These are phyloP conservation scores for Microcyclospora pomicola DNA, from an alignment of 2,329 filamentous ascomycete species.

Conservation along the genomic window DNA sequence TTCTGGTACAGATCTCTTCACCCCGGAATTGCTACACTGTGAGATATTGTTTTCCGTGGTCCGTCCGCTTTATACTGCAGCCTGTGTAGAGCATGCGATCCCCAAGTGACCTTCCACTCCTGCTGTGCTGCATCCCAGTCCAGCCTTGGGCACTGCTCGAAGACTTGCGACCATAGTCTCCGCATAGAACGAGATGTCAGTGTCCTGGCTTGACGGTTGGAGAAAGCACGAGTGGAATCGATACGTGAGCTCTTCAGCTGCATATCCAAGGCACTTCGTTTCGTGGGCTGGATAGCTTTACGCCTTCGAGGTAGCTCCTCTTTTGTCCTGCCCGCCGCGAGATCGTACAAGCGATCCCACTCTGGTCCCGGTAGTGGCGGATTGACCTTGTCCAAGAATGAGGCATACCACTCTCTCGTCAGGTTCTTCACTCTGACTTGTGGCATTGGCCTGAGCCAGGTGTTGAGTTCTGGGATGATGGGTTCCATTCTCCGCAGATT, in stretches of 20 bases:
- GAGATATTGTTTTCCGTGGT: too few relatives aligned
- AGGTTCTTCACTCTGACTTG: conserved; percentile 30
- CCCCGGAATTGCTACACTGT: neutral
- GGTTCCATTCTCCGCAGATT: conserved; percentile 13
- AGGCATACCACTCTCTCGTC: conserved; percentile 30
- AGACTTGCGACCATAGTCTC: conserved; percentile 30
- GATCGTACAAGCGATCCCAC: conserved; percentile 29
- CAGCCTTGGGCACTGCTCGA: conserved; percentile 30
- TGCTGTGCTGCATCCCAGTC: conserved; percentile 21
- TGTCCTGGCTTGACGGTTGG: conserved; percentile 16
- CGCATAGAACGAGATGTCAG: conserved; percentile 33
- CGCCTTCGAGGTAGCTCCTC: conserved; percentile 2
- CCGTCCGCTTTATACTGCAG: too few relatives aligned
- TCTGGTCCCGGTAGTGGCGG: conserved; percentile 32
- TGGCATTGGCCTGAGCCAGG: conserved; percentile 35
- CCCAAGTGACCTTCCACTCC: conserved; percentile 25
- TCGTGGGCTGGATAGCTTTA: neutral
- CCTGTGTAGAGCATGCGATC: conserved; percentile 7
- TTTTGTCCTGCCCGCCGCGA: conserved; percentile 19
- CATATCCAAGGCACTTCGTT: conserved; percentile 11
- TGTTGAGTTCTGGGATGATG: conserved; percentile 29
- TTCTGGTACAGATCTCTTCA: too few relatives aligned
- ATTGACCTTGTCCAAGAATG: conserved; percentile 27
- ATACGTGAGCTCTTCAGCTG: conserved; percentile 8
- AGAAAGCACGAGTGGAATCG: conserved; percentile 2